Conservation (phyloP, 2,329 filamentous ascomycete genomes). For the Cladosporium velox region DNA sequence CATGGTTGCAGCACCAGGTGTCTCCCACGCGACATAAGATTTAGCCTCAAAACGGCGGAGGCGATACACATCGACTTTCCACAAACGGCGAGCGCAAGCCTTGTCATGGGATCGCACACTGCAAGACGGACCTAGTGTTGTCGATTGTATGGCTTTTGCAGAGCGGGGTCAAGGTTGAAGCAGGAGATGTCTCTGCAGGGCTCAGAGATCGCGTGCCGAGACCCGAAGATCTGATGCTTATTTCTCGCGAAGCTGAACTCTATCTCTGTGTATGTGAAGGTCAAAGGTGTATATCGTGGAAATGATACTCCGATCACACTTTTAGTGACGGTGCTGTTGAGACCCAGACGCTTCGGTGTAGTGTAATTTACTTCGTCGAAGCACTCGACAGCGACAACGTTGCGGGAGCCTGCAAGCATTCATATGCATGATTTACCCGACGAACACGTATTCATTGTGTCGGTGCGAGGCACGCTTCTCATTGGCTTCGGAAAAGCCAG, state of each 20-base stretch:
- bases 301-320: neutral
- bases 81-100: neutral
- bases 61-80: neutral
- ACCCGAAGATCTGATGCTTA: neutral
- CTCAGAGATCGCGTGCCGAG: constrained; percentile 2
- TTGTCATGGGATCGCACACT: neutral
- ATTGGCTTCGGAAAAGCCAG: neutral
- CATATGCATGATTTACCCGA: neutral
- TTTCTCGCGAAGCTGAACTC: neutral
- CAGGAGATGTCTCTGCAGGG: neutral
- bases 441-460: neutral
- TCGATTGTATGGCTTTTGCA: neutral
- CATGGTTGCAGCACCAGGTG: neutral
- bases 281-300: neutral
- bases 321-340: neutral
- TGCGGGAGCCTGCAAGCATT: neutral
- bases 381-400: neutral
- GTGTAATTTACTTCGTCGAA: neutral
- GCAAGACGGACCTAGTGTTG: neutral
- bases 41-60: constrained; percentile 5
- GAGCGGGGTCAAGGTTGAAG: neutral
- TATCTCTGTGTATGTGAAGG: neutral
- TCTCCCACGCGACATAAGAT: neutral
- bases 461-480: no score
- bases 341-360: no score